Percentiles rank a stretch among this genome's conserved stretches.
Conservation (phyloP, 2,329 filamentous ascomycete genomes). For the Aspergillus flavus region DNA sequence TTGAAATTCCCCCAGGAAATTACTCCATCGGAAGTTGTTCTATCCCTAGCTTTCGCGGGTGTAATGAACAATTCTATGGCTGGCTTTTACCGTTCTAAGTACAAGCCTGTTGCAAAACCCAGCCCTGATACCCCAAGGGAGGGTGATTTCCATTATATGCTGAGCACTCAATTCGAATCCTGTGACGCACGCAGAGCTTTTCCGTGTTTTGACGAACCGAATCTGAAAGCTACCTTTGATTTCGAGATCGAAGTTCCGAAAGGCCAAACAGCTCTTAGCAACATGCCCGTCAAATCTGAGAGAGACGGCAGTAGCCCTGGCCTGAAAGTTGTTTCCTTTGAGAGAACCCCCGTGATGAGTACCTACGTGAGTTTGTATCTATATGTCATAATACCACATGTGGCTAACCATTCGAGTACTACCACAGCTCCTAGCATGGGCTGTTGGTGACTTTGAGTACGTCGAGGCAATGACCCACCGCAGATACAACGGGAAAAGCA, state of each 20-base stretch:
- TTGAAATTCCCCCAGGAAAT: constrained; percentile 76
- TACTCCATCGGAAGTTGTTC: constrained; percentile 65
- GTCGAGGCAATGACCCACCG: constrained; percentile 88
- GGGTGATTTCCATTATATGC: constrained; percentile 68
- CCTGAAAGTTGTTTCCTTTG: constrained; percentile 72
- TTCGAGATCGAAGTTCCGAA: constrained; percentile 89
- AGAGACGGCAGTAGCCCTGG: constrained; percentile 68
- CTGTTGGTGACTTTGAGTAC: constrained; percentile 95
- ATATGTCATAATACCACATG: background rate
- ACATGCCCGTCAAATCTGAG: constrained; percentile 85
- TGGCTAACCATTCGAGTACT: constrained; percentile 49
- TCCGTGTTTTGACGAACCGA: constrained; percentile 97
- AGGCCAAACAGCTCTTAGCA: constrained; percentile 85
- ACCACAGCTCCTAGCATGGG: constrained; percentile 84
- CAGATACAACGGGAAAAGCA: constrained; percentile 84
- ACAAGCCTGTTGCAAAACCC: constrained; percentile 75
- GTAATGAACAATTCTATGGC: constrained; percentile 89
- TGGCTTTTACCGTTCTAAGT: constrained; percentile 91
- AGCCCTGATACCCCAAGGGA: constrained; percentile 77
- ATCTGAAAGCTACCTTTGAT: constrained; percentile 94
- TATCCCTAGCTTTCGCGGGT: constrained; percentile 76
- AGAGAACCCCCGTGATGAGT: constrained; percentile 86
- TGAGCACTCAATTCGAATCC: constrained; percentile 96
- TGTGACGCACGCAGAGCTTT: constrained; percentile 94
- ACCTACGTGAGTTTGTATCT: constrained; percentile 60